Percentiles rank a stretch among this genome's conserved stretches.
phyloP scores from a whole-genome alignment of 305 asterid species.

The Caryopteris hybrid region DNA sequence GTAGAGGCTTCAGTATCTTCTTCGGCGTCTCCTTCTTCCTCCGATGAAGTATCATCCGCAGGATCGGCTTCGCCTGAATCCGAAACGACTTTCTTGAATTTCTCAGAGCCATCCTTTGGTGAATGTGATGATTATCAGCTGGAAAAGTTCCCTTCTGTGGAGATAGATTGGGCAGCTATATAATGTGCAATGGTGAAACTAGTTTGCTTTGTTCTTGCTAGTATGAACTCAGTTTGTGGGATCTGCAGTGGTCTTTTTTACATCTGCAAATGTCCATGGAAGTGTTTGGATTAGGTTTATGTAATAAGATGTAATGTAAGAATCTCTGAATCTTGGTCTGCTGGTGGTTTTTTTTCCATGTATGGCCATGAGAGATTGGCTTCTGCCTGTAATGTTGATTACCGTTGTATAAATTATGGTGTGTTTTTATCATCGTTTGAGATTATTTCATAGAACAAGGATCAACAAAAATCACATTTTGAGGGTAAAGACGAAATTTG shows the following conservation, averaged over 20 bases:
- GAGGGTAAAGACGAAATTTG: too few species aligned
- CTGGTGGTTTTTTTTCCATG: conserved; percentile 31
- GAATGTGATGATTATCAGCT: conserved; percentile 38
- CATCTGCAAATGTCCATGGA: conserved; percentile 47
- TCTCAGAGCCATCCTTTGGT: conserved; percentile 44
- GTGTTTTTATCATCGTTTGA: too few species aligned
- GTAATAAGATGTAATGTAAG: background rate
- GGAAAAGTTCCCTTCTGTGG: conserved; percentile 66
- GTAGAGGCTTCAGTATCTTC: conserved; percentile 32
- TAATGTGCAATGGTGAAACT: too few species aligned
- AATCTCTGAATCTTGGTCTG: conserved; percentile 16
- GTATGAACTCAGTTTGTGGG: conserved; percentile 27
- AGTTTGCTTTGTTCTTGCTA: too few species aligned
- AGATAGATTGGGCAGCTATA: conserved; percentile 81
- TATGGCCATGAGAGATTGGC: conserved; percentile 14
- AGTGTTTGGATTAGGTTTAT: conserved; percentile 6
- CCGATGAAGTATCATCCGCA: conserved; percentile 18
- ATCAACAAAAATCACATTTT: too few species aligned
- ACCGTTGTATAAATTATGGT: background rate
- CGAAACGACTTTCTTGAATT: conserved; percentile 35
- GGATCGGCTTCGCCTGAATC: conserved; percentile 49
- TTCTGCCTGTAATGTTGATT: background rate
- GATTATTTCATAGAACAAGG: too few species aligned
- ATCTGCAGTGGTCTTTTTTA: conserved; percentile 72
- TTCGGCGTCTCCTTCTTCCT: conserved; percentile 21